Base-by-base conservation (phyloP, 768 basidiomycete species). In the Mycena metata region DNA sequence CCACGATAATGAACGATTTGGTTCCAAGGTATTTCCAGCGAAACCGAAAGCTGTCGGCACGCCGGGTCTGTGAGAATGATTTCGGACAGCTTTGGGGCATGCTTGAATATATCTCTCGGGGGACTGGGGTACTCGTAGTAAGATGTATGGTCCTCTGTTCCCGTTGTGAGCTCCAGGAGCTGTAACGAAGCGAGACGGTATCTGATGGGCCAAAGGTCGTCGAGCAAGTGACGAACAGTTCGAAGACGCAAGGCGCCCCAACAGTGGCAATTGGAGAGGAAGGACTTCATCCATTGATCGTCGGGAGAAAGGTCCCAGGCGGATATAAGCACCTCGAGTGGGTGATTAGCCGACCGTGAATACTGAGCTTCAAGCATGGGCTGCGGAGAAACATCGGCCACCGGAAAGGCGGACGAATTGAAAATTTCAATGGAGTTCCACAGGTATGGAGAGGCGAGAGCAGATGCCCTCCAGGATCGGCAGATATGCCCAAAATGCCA, bases 1-100 rank as follows among this genome's bases (percentile, higher is more conserved):
- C 55, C 55, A 16, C 55, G 17, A 24, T 56, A 56, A n/a, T 23
- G 55, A 13, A 35, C 39, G 15, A 56, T 56, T 21, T 41, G 55
- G n/a, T 19, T 21, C 55, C 55, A 56, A 9, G 55, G 55, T 10
- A 42, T 23, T 9, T 19, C n/a, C 4, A 56, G 19, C 7, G n/a
- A 16, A 12, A 21, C 21, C 8, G 55, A 56, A n/a, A 13, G n/a
- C 21, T 41, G 39, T 41, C 24, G 36, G n/a, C 36, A 56, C 2
- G 23, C 17, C 16, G 19, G 11, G 55, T 56, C 21, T 17, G 52
- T 42, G 19, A 56, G 36, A 7, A 56, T 36, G 11, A 42, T 24
- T 3, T 41, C 33, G 10, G 8, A 39, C 8, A 56, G 55, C 13
- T 21, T 19, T 12, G 55, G 55, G 13, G 39, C 55, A 6, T 1